Percentiles rank a stretch among this genome's conserved stretches.
Evolutionary conservation across 352 stramenopile species (phyloP).

Genomic region (Phytopythium helicoides): DNA sequence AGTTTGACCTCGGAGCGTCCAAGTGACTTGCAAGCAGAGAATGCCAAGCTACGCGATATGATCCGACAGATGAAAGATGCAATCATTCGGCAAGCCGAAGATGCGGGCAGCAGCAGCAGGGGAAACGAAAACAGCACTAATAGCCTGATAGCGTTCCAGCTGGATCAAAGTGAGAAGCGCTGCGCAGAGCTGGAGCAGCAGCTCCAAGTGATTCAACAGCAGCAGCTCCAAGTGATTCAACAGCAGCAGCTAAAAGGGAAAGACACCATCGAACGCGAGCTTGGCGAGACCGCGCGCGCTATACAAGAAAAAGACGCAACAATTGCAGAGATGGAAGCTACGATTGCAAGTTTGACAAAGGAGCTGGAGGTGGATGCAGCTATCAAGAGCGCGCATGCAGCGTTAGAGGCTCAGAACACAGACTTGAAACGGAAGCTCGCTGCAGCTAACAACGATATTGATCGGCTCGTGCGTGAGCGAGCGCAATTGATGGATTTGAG

Average conservation of each 20-base stretch:
- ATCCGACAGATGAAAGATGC: slow-evolving; percentile 80
- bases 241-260: slow-evolving; percentile 6
- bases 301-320: slow-evolving; percentile 43
- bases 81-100: slow-evolving; percentile 43
- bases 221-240: too few relatives aligned
- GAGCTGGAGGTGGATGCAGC: background rate
- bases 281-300: slow-evolving; percentile 32
- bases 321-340: slow-evolving; percentile 27
- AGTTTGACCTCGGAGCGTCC: background rate
- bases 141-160: slow-evolving; percentile 17
- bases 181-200: slow-evolving; percentile 42
- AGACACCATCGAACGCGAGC: slow-evolving; percentile 23
- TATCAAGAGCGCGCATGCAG: slow-evolving; percentile 20
- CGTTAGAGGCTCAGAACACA: slow-evolving; percentile 25
- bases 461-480: slow-evolving; percentile 59
- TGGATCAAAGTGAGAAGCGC: slow-evolving; percentile 35
- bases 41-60: slow-evolving; percentile 60
- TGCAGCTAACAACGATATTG: slow-evolving; percentile 51
- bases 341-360: background rate
- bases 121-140: slow-evolving; percentile 10
- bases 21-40: slow-evolving; percentile 46
- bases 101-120: slow-evolving; percentile 14
- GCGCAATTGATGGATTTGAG: slow-evolving; percentile 80
- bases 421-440: slow-evolving; percentile 44
- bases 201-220: slow-evolving; percentile 16